Conservation (phyloP, 2,329 filamentous ascomycete genomes). For the Sporothrix brunneoviolacea region DNA sequence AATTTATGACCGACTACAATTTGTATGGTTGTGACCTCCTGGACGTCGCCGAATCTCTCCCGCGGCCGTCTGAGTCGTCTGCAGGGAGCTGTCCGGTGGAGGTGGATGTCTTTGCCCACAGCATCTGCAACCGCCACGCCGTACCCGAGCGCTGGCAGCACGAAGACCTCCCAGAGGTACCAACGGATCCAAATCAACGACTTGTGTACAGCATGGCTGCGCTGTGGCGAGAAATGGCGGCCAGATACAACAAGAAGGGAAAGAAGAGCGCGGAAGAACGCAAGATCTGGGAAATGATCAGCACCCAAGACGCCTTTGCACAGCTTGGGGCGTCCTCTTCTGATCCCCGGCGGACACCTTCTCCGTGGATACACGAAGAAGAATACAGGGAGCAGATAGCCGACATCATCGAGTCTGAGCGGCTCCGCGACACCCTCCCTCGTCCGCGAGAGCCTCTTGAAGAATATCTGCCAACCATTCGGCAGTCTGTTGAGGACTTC, state of each 20-base stretch:
- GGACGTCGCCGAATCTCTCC: slow-evolving; percentile 61
- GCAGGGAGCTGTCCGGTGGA: slow-evolving; percentile 64
- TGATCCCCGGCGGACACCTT: slow-evolving; percentile 62
- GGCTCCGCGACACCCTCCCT: slow-evolving; percentile 54
- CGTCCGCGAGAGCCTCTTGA: slow-evolving; percentile 46
- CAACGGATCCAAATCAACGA: slow-evolving; percentile 63
- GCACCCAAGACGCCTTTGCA: slow-evolving; percentile 73
- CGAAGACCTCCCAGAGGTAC: slow-evolving; percentile 76
- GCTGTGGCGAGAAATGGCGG: slow-evolving; percentile 53
- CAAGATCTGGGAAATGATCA: slow-evolving; percentile 57
- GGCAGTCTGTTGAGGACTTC: slow-evolving; percentile 83
- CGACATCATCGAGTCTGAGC: slow-evolving; percentile 46
- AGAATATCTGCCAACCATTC: slow-evolving; percentile 61
- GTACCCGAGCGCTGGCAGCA: slow-evolving; percentile 73
- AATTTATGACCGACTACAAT: slow-evolving; percentile 99
- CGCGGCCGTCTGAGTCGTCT: slow-evolving; percentile 67
- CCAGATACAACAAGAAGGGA: slow-evolving; percentile 56
- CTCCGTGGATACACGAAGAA: slow-evolving; percentile 88
- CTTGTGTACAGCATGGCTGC: slow-evolving; percentile 89
- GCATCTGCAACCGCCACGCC: slow-evolving; percentile 77
- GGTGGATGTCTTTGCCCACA: slow-evolving; percentile 79
- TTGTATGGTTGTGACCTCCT: slow-evolving; percentile 90
- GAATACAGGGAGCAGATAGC: slow-evolving; percentile 65
- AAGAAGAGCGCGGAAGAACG: slow-evolving; percentile 67
- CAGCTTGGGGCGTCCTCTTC: slow-evolving; percentile 85